A percentile compares a stretch with the other conserved stretches of the same genome.
Evolutionary conservation across 306 rosid genomes (phyloP).

Genomic region (Quercus parvula): DNA sequence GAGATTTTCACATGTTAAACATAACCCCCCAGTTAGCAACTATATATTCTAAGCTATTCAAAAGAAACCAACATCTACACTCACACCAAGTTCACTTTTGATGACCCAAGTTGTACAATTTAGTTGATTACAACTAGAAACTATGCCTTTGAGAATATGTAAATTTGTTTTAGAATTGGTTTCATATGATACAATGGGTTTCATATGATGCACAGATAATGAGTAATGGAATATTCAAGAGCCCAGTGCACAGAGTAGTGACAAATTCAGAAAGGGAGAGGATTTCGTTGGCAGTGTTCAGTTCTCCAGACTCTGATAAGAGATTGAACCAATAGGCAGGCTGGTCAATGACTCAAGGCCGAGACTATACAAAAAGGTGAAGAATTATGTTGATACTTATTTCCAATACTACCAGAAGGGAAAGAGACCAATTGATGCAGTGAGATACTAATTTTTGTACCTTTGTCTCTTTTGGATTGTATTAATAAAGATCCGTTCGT

Average conservation of each 20-base stretch:
- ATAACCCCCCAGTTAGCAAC: too few species aligned
- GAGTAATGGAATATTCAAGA: conserved; percentile 57
- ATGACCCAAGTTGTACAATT: not conserved
- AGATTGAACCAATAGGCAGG: conserved; percentile 42
- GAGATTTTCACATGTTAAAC: not conserved
- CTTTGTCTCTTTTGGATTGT: not conserved
- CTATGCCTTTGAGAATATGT: not conserved
- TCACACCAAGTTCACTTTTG: not conserved
- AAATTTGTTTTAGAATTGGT: not conserved
- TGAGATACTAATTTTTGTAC: conserved; percentile 12
- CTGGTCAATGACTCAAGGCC: conserved; percentile 37
- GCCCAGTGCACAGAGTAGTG: conserved; percentile 44
- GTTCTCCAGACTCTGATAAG: conserved; percentile 43
- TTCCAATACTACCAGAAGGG: conserved; percentile 47
- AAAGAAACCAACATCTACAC: too few species aligned
- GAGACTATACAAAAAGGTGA: conserved; percentile 38
- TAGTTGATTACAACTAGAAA: not conserved
- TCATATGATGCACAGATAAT: conserved; percentile 29
- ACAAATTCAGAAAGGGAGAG: conserved; percentile 43
- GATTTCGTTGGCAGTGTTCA: conserved; percentile 40
- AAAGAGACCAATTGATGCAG: conserved; percentile 39
- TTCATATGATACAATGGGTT: not conserved
- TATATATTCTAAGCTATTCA: too few species aligned
- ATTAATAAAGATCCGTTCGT: too few species aligned
- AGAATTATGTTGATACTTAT: conserved; percentile 39